Base-by-base conservation (phyloP, 2,329 filamentous ascomycete species). In the Paraphaeosphaeria minitans region DNA sequence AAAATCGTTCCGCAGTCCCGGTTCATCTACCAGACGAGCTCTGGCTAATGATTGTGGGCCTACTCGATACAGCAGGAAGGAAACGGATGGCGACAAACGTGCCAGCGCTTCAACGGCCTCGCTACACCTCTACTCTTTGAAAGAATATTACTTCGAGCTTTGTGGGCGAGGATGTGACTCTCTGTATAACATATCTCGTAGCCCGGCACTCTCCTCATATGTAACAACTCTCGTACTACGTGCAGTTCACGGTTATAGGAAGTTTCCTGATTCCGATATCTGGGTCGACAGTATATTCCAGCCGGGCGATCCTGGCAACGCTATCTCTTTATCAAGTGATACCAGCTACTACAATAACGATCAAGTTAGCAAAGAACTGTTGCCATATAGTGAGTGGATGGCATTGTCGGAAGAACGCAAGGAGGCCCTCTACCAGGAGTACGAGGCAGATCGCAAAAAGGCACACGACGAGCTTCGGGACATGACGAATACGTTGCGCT, bases 81-180 rank as follows among this genome's bases (percentile, higher is more conserved):
- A 58, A 55, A 41, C 47, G 55, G 31, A n/a, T 55, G n/a, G 14
- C 42, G 56, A 37, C 33, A 24, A 31, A 55, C 56, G 14, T 54
- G 56, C 45, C 54, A 53, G 48, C 19, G 27, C 50, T 48, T 58
- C 24, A 54, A 54, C 35, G 31, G 46, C 21, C 50, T 58, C n/a
- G 37, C 56, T 22, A 55, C 56, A n/a, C 42, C 56, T 35, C 52
- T 47, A 16, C 52, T 54, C 45, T 58, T 50, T 35, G 8, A 50
- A 21, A 54, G 19, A 43, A 24, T 51, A 16, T n/a, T 29, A 45
- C 43, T 58, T 58, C 33, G 51, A 58, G 56, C 56, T 58, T 27
- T 39, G 47, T 22, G 45, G 39, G 39, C 33, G 37, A 29, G 56
- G 56, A 37, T 54, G 50, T 51, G 46, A 54, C 24, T 45, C 45